Conservation (phyloP, 768 basidiomycete genomes). For the Lentinula aciculospora region DNA sequence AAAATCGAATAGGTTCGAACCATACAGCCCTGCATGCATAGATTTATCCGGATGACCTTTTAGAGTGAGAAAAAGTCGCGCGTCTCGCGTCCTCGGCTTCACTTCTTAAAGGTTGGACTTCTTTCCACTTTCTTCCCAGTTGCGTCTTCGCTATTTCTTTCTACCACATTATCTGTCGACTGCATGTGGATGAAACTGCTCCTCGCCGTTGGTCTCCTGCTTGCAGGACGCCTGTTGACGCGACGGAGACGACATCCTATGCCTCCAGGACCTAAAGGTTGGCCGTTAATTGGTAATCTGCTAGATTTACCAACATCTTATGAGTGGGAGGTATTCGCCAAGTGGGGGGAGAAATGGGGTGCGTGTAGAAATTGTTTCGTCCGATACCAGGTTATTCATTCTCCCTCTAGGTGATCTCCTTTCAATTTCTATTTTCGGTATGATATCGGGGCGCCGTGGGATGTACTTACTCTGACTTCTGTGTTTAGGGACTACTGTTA, state of each 20-base stretch:
- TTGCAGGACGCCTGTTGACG: background rate
- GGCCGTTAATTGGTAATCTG: constrained; percentile 11
- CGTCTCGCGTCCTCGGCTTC: background rate
- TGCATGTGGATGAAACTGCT: background rate
- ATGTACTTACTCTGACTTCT: background rate
- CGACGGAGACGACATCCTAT: background rate
- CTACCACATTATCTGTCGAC: background rate
- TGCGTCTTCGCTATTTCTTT: background rate
- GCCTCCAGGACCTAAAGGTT: constrained; percentile 12
- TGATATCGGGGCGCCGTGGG: background rate
- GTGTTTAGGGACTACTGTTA: constrained; percentile 10
- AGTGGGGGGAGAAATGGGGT: constrained; percentile 13
- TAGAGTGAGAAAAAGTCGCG: background rate
- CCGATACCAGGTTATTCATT: background rate
- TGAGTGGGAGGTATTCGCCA: constrained; percentile 7
- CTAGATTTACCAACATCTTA: constrained; percentile 8
- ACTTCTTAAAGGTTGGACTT: background rate
- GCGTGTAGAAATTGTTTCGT: background rate
- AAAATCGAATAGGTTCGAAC: too few species aligned
- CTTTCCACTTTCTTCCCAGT: too few species aligned
- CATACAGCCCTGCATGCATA: too few species aligned
- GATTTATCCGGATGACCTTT: too few species aligned
- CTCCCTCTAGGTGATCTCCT: constrained; percentile 15
- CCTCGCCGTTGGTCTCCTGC: background rate
- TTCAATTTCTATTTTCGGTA: constrained; percentile 14